Base-by-base conservation (phyloP, 2,329 filamentous ascomycete genomes). In the Eutypella sp. region DNA sequence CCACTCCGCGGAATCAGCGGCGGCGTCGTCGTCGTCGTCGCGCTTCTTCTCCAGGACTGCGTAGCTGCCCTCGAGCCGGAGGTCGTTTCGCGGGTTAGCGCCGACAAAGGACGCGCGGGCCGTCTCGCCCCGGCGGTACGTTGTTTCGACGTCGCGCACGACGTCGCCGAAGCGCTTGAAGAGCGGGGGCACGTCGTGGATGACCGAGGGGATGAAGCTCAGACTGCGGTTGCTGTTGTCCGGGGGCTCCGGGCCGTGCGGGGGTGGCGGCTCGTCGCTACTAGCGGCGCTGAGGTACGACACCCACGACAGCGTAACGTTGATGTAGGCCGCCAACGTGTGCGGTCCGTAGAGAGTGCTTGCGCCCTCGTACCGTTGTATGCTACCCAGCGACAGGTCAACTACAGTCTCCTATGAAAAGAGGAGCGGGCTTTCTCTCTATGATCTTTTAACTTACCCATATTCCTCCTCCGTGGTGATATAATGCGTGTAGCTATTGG, bases 291-390 rank as follows among this genome's bases (percentile, higher is more conserved):
- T 69, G 6, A 95, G 76, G 54, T 84, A 85, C 3, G 80, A 80
- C 1, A 95, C 74, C 53, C 84, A 81, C 1, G 75, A 78, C 11
- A 88, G 68, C 0, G 87, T 91, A 16, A 90, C 73, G 60, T 95
- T 88, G 65, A 96, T 85, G 67, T 93, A 91, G 0, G 89, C 91
- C 16, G 85, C 82, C n/a, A 96, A 73, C 0, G 88, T 92, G 61
- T 90, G 84, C 0, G 81, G 87, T 0, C 91, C 91, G 62, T 91
- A 92, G 2, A 96, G 75, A 0, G 91, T 96, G 3, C 86, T 91
- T 1, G 88, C 91, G 29, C 90, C 91, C 68, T 96, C 91, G 63
- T 96, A 96, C 27, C 91, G 83, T 66, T 96, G 91, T 41, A 91
- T 76, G 13, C 70, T 68, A 62, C 72, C 60, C 49, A 64, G 54